Base-by-base conservation (phyloP, 768 basidiomycete species). In the Leccinum incarnatum region DNA sequence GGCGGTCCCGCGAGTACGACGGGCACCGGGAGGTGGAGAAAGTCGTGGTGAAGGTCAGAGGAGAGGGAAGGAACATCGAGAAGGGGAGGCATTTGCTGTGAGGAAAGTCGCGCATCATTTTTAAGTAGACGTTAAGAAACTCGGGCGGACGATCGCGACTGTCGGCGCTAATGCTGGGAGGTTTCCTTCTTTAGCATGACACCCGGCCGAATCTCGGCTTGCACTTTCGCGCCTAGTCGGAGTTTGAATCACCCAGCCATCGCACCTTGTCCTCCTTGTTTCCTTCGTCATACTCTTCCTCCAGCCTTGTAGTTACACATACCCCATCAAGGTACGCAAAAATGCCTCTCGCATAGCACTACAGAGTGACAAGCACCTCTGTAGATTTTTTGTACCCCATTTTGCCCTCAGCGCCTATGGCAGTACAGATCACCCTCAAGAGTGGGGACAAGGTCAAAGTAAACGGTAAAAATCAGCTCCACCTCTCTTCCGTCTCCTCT, bases 391-490 rank as follows among this genome's bases (percentile, higher is more conserved):
- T 62, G 61, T 49, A 52, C 57, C 15, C 67, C 53, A 54, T 69
- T 56, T 64, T 51, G 40, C 46, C 51, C 52, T 52, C 51, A 40
- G 58, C 62, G 59, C 40, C 54, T 62, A 74, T 74, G 69, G 62
- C 69, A 45, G 62, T 57, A 54, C 76, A 74, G 64, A 69, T 82
- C 65, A 78, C 84, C 56, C 86, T 93, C 79, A 90, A 87, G 82
- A 90, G 83, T 67, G 90, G 91, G 60, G 89, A 91, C 69, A 82
- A 84, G 72, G 87, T 93, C 70, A 90, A 88, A 85, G 78, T 90
- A 57, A 93, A 93, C 77, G 91, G 91, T 93, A 84, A 79, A 73
- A 74, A 62, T 65, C 60, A 54, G 56, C 46, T 53, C 59, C 54
- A 56, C 15, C 55, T 32, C 45, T 27, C 4, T 59, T 58, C 59